Conservation (phyloP, 202 grass and related monocot species). For the Hordeum pubiflorum region DNA sequence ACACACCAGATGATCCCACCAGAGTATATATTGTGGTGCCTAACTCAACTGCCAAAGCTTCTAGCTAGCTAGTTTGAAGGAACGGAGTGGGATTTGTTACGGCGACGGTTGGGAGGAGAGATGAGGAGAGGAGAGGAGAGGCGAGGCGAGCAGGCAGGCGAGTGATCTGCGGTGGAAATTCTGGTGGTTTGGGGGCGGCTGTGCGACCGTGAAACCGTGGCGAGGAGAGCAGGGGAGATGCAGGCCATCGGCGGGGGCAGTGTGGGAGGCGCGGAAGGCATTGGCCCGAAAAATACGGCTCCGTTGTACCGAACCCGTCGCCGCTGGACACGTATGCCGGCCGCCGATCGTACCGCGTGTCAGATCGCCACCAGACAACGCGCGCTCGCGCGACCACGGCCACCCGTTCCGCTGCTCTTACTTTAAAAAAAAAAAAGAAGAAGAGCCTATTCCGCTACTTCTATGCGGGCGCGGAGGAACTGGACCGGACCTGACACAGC, state of each 20-base stretch:
- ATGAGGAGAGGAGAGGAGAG: background rate
- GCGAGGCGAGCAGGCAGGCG: slow-evolving; percentile 13
- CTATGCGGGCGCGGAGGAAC: too few relatives aligned
- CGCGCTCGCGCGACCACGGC: background rate
- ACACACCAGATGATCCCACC: background rate
- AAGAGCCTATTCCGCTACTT: too few relatives aligned
- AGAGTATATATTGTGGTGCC: too few relatives aligned
- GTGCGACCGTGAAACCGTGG: background rate
- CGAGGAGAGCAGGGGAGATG: slow-evolving; percentile 18
- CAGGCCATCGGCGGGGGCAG: slow-evolving; percentile 7
- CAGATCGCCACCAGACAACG: slow-evolving; percentile 23
- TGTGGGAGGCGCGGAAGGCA: slow-evolving; percentile 51
- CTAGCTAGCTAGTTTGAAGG: slow-evolving; percentile 20
- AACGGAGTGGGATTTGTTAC: slow-evolving; percentile 22
- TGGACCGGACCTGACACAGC: too few relatives aligned
- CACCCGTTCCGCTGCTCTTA: slow-evolving; percentile 1
- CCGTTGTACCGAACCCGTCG: slow-evolving; percentile 46
- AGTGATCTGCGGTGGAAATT: slow-evolving; percentile 37
- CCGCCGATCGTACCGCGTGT: slow-evolving; percentile 28
- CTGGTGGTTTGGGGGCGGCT: slow-evolving; percentile 13
- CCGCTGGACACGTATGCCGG: slow-evolving; percentile 35
- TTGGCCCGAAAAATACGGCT: slow-evolving; percentile 65
- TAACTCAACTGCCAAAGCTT: slow-evolving; percentile 6
- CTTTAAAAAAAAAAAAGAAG: too few relatives aligned
- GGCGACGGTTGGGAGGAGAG: slow-evolving; percentile 17